A percentile compares a stretch with the other conserved stretches of the same genome.
Conservation (phyloP, 2,329 filamentous ascomycete species). For the Verticillium klebahnii region DNA sequence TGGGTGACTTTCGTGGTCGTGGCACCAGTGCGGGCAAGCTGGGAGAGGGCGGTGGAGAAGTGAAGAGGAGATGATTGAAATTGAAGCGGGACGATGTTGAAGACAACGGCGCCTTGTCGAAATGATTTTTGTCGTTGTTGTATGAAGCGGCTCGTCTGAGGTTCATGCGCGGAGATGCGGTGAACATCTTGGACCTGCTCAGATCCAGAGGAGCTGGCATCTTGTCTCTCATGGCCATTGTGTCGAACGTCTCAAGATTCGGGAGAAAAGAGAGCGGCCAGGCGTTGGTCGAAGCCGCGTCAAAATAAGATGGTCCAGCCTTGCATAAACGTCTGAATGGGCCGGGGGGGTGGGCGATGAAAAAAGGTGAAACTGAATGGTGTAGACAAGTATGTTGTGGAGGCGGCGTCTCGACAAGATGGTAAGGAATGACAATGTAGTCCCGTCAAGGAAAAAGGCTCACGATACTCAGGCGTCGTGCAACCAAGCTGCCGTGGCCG, state of each 20-base stretch:
- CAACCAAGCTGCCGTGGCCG: slow-evolving; percentile 1
- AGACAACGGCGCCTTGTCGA: slow-evolving; percentile 50
- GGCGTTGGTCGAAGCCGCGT: not conserved
- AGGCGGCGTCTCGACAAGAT: not conserved
- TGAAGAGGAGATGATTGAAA: slow-evolving; percentile 64
- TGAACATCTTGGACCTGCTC: slow-evolving; percentile 41
- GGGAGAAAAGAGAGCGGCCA: not conserved
- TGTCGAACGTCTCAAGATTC: not conserved
- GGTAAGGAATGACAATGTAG: not conserved
- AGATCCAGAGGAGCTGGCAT: slow-evolving; percentile 46
- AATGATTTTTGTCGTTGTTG: slow-evolving; percentile 27
- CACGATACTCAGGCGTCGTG: not conserved
- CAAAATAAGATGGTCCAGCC: not conserved
- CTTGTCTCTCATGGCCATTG: slow-evolving; percentile 13
- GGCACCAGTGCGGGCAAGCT: slow-evolving; percentile 65
- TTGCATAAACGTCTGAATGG: not conserved
- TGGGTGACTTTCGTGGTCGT: slow-evolving; percentile 57
- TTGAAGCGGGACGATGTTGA: slow-evolving; percentile 59
- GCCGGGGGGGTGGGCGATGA: not conserved
- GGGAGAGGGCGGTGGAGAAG: slow-evolving; percentile 64
- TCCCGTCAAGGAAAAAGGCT: not conserved
- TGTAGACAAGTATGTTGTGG: not conserved
- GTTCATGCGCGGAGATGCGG: slow-evolving; percentile 52
- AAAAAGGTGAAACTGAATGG: not conserved
- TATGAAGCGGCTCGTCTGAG: slow-evolving; percentile 56